These are phyloP conservation scores for Fusarium hostae DNA, from an alignment of 2,329 filamentous ascomycete genomes.

Conservation along the genomic window DNA sequence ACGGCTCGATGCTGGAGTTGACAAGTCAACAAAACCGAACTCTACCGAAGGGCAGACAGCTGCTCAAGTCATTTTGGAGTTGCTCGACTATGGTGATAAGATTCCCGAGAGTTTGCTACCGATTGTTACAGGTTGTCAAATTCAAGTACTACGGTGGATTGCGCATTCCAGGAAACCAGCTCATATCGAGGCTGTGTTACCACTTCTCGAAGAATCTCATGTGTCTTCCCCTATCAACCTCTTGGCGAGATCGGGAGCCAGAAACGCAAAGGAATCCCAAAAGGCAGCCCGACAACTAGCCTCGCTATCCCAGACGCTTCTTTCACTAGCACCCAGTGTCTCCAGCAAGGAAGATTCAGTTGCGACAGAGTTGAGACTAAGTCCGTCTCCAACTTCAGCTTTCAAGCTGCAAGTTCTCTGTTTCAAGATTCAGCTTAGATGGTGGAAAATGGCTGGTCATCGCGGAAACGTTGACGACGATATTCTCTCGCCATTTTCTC, in stretches of 20 bases:
- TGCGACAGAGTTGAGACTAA: slow-evolving; percentile 64
- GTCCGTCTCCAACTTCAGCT: slow-evolving; percentile 65
- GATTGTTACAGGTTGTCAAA: slow-evolving; percentile 72
- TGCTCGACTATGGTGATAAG: slow-evolving; percentile 70
- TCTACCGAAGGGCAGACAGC: slow-evolving; percentile 47
- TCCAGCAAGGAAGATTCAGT: slow-evolving; percentile 69
- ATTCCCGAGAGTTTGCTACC: slow-evolving; percentile 58
- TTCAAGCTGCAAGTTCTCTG: slow-evolving; percentile 74
- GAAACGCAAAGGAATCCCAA: slow-evolving; percentile 56
- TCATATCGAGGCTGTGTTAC: slow-evolving; percentile 67
- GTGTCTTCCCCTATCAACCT: slow-evolving; percentile 68
- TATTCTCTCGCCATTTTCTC: slow-evolving; percentile 71
- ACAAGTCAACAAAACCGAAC: slow-evolving; percentile 48
- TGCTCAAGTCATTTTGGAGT: slow-evolving; percentile 60
- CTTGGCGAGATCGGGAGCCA: slow-evolving; percentile 59
- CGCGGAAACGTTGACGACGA: slow-evolving; percentile 71
- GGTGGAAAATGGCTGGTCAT: slow-evolving; percentile 73
- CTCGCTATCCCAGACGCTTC: slow-evolving; percentile 70
- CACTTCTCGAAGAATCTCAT: slow-evolving; percentile 63
- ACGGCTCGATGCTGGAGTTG: slow-evolving; percentile 61
- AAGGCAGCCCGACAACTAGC: slow-evolving; percentile 76
- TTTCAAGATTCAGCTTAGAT: slow-evolving; percentile 69
- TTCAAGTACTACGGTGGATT: slow-evolving; percentile 72
- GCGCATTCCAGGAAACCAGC: slow-evolving; percentile 68
- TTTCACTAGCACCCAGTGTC: slow-evolving; percentile 75